Evolutionary conservation across 2,329 filamentous ascomycete species (phyloP), one percentile per base, ranked within the genome.

Genomic region (Onygenales sp.): DNA sequence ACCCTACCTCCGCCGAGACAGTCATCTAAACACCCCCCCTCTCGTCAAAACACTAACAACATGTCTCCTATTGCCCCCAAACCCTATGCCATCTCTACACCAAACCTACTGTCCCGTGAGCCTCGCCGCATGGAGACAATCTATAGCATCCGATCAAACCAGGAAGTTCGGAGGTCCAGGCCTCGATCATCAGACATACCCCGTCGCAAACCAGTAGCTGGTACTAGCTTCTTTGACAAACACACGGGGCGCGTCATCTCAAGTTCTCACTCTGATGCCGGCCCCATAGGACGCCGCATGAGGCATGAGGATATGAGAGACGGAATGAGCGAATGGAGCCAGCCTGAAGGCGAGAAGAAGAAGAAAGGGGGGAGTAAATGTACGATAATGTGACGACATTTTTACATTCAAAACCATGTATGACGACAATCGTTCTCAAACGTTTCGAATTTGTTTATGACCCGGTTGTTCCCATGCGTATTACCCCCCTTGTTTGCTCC

Each of bases 241-340:
- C 53, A 42, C 7, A 56, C 54, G 8, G 57, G 57, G 7, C 52
- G 57, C 33, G 50, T 52, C 9, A 52, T 57, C 10, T n/a, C 54
- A 21, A 48, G 44, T 33, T 59, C 55, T 11, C 54, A 57, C 35
- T 59, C 58, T 32, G 48, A 59, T 36, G 39, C 44, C 32, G 43
- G 53, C 9, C 21, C 21, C 5, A 8, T 59, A 31, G 44, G 49
- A 45, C 39, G 33, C 13, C 21, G 36, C 7, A 7, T 43, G 13
- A 55, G 55, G 31, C 52, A 46, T 8, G 66, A 70, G 53, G 66
- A 66, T 52, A 69, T 69, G 68, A 62, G 69, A 51, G 59, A 62
- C 11, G 65, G 68, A 21, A 70, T 71, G 52, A 65, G 69, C 44
- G 66, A 70, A 51, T 71, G 69, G 69, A 71, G 69, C 47, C 63